Base-by-base conservation (phyloP, 2,329 filamentous ascomycete species). In the Amesomyces nigricolor region DNA sequence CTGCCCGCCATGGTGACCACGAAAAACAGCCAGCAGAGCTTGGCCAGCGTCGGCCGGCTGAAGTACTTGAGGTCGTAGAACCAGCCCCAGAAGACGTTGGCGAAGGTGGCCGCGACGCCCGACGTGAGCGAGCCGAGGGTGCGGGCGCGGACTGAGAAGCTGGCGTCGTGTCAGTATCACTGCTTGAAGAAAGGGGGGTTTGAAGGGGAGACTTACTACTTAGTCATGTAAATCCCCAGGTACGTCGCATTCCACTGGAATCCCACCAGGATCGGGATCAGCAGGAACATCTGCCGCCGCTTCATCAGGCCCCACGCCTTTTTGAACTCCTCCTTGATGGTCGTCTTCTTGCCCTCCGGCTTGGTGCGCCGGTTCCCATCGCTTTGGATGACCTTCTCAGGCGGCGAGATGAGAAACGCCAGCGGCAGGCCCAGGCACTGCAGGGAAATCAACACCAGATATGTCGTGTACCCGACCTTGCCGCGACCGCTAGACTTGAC, bases 211-310 rank as follows among this genome's bases (percentile, higher is more conserved):
- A 53, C 51, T 26, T 48, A 54, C 52, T 79, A 79, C 26, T 72
- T 75, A 9, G 77, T 75, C 14, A 79, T 69, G 61, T 80, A 80
- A 16, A 78, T 78, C 6, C 77, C 75, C 19, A 77, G 67, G 26
- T 80, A 80, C 0, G 76, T 77, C 30, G 63, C 65, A 57, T 78
- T 79, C 73, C 77, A 80, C 56, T 77, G 74, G 59, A 77, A 78
- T 0, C 75, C 74, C 0, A 78, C 62, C 16, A 79, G 70, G 14
- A 80, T 70, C 0, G 77, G 77, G 4, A 79, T 70, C 10, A 80
- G 65, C 0, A 80, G 68, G 50, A 71, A 73, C 58, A 80, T 75
- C 11, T 77, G 70, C 59, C 71, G 74, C 42, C 70, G 68, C 53
- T 66, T 71, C 16, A 78, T 54, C 29, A 79, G 62, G 4, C 63